Conservation (phyloP, 2,329 filamentous ascomycete genomes). For the Blastomyces emzantsi region DNA sequence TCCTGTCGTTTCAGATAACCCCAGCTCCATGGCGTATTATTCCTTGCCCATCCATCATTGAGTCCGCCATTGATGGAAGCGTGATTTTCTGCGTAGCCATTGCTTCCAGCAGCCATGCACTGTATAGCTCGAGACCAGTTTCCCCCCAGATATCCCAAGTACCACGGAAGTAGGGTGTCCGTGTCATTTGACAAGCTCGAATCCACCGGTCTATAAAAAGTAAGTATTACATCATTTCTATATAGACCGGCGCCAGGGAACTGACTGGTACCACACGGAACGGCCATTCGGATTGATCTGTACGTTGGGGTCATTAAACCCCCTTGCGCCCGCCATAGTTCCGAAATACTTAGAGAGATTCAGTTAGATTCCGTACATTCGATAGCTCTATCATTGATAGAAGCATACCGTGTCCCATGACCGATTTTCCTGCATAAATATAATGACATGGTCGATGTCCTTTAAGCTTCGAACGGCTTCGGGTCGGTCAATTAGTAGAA, state of each 20-base stretch:
- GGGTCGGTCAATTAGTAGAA: neutral
- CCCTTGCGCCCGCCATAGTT: constrained; percentile 48
- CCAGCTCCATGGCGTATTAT: constrained; percentile 48
- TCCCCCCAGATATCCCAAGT: constrained; percentile 48
- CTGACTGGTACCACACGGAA: constrained; percentile 43
- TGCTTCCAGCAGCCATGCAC: constrained; percentile 45
- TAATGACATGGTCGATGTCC: constrained; percentile 49
- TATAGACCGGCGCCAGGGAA: constrained; percentile 11
- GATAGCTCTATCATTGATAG: neutral
- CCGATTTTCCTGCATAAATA: constrained; percentile 49
- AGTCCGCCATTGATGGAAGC: constrained; percentile 43
- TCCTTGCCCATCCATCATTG: constrained; percentile 47
- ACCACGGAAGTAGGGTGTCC: constrained; percentile 44
- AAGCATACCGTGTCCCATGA: constrained; percentile 31
- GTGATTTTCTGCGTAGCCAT: constrained; percentile 47
- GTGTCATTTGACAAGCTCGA: constrained; percentile 33
- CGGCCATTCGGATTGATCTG: constrained; percentile 41
- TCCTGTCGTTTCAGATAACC: constrained; percentile 45
- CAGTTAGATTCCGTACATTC: neutral
- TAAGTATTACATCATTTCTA: constrained; percentile 4
- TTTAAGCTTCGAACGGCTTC: constrained; percentile 35
- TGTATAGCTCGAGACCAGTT: constrained; percentile 45
- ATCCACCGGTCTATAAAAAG: constrained; percentile 28
- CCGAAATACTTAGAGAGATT: constrained; percentile 42
- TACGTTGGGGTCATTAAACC: constrained; percentile 49